Evolutionary conservation across 164 flowering plant genomes (phyloP), one percentile per base, ranked within the genome.

Genomic region (Umbilicus rupestris): DNA sequence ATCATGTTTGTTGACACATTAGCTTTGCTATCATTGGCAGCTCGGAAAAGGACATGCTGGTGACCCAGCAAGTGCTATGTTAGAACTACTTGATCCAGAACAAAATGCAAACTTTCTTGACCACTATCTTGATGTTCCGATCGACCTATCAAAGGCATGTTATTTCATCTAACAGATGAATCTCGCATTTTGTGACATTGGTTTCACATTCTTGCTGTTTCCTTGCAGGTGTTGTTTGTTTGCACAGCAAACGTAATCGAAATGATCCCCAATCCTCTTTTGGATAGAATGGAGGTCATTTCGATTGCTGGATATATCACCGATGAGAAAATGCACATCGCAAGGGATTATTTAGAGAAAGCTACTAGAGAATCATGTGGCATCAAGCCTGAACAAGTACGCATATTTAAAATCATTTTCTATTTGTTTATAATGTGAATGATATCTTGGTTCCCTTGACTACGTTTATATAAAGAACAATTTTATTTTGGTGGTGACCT

Each of bases 1-100:
- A 37, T 11, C 47, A 41, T 26, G 33, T 42, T 31, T 52, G 33
- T 46, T 19, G 24, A 4, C 72, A 29, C 64, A 31, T 63, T 39
- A 64, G 55, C 29, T 73, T 73, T 52, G 22, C 28, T 41, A 45
- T 44, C 19, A 15, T 59, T 68, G 42, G 76, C 91, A 93, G 98
- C 66, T 94, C 81, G 99, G 97, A 63, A 83, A 88, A 71, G 97
- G 97, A 66, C 99, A 94, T 81, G 90, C 96, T 64, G 99, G 99
- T 72, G 99, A 94, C 81, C 99, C 99, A 24, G 96, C 97, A 17
- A 89, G 96, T 79, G 99, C 99, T 62, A 80, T 94, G 85, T 75
- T 94, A 73, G 99, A 94, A 83, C 96, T 94, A 67, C 96, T 91
- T 70, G 99, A 94, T 77, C 99, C 99, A 6, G 97, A 94, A 79